Base-by-base conservation (phyloP, 2,329 filamentous ascomycete genomes). In the Colletotrichum siamense region DNA sequence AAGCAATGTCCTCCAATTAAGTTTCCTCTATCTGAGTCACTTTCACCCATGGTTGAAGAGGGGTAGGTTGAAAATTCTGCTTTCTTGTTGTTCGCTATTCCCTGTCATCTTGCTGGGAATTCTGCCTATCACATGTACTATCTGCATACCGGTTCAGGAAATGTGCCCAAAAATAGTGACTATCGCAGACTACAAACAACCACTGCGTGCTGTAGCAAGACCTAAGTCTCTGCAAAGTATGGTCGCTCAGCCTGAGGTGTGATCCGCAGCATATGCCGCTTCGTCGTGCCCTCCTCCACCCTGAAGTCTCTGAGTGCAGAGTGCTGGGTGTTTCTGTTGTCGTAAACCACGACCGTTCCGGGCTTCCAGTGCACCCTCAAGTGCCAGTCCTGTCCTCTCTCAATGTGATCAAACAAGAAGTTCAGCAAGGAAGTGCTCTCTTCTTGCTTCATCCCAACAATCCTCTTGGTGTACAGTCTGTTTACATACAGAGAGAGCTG, bases 381-480 rank as follows among this genome's bases (percentile, higher is more conserved):
- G 3, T 69, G 71, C 34, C 63, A 73, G 2, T 73, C 64, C 30
- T 62, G 64, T 5, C 34, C 65, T 26, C 65, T 69, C 18, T 68
- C 65, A 24, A 63, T 69, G 26, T 69, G 71, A 18, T 73, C 65
- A 10, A 69, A 69, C 36, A 73, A 39, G 62, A 73, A 69, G 6
- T 13, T 32, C 16, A 73, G 15, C 2, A 73, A 28, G 1, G 55
- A 57, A 1, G 32, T 13, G 18, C 62, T 66, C 30, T 68, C 70
- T 26, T 73, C 49, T 22, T 69, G 49, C 34, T 68, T 68, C 62
- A 67, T 61, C 8, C 64, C 68, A 26, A 55, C 26, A 12, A 63
- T 55, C 4, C n/a, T 36, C 15, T 57, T 69, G 18, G 71, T 73
- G 64, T 69, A 69, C 18, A 68, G 5, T 26, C 52, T 55, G n/a